phyloP scores from a whole-genome alignment of 306 rosid species.

The Sesbania bispinosa region DNA sequence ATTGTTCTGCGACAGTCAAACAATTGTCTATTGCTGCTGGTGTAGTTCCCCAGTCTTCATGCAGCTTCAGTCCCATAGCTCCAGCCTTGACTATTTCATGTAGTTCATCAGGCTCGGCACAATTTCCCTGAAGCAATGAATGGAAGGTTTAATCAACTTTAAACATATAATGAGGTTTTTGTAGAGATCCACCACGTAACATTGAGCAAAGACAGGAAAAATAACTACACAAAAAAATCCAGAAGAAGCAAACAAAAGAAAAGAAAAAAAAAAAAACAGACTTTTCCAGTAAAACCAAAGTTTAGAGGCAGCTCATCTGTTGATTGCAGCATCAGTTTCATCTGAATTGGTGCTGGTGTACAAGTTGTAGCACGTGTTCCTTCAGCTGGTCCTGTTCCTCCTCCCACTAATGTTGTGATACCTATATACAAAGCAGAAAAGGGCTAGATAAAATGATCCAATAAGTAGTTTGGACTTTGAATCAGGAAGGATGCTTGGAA shows the following conservation, averaged over 20 bases:
- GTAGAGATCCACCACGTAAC: no score
- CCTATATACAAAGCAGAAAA: conserved; percentile 45
- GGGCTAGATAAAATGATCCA: background rate
- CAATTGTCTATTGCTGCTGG: no score
- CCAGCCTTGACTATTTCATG: conserved; percentile 66
- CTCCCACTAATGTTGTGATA: conserved; percentile 73
- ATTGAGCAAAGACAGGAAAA: background rate
- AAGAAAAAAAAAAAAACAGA: no score
- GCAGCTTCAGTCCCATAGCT: conserved; percentile 86
- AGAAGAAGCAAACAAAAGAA: no score
- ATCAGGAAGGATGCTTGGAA: no score
- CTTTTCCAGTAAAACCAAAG: conserved; percentile 85
- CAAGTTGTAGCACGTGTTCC: conserved; percentile 89
- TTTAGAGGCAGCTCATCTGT: conserved; percentile 76
- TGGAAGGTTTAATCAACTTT: background rate
- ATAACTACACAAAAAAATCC: no score
- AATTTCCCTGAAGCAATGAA: conserved; percentile 53
- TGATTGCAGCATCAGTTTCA: conserved; percentile 76
- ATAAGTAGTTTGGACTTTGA: no score
- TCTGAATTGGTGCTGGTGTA: conserved; percentile 60
- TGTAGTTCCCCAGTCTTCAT: conserved; percentile 56
- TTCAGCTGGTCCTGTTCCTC: conserved; percentile 85
- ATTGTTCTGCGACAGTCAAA: no score
- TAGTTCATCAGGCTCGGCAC: conserved; percentile 57
- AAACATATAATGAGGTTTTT: no score